A percentile compares a stretch with the other conserved stretches of the same genome.
Evolutionary conservation across 2,329 filamentous ascomycete species (phyloP).

Genomic region (Fusarium irregulare): DNA sequence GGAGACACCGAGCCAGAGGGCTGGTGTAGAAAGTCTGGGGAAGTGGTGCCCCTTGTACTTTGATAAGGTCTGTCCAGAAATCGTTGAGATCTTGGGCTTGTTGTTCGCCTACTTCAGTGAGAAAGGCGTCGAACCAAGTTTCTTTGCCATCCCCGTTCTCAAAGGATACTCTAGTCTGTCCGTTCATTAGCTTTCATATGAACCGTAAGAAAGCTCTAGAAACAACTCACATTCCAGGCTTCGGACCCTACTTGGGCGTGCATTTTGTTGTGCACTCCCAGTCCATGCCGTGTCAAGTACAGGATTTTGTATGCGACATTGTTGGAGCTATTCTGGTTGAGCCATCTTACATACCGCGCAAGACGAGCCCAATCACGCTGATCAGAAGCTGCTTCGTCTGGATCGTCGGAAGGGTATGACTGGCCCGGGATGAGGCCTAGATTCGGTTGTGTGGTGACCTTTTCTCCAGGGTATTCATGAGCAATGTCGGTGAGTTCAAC

Average conservation of each 20-base stretch:
- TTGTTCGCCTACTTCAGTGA: slow-evolving; percentile 63
- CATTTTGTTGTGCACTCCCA: slow-evolving; percentile 62
- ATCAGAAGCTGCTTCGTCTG: slow-evolving; percentile 13
- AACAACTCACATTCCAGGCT: slow-evolving; percentile 63
- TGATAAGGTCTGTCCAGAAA: slow-evolving; percentile 63
- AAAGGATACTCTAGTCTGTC: slow-evolving; percentile 51
- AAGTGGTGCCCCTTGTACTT: slow-evolving; percentile 60
- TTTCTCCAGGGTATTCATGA: slow-evolving; percentile 44
- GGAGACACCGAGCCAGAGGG: slow-evolving; percentile 68
- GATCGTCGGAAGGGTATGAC: slow-evolving; percentile 56
- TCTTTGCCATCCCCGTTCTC: slow-evolving; percentile 54
- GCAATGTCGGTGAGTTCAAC: slow-evolving; percentile 54
- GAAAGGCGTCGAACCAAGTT: slow-evolving; percentile 57
- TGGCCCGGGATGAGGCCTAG: slow-evolving; percentile 65
- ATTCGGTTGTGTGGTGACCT: slow-evolving; percentile 57
- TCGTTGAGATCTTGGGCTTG: slow-evolving; percentile 64
- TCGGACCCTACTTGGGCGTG: slow-evolving; percentile 67
- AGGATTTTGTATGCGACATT: slow-evolving; percentile 66
- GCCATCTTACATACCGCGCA: slow-evolving; percentile 56
- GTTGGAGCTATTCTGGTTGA: slow-evolving; percentile 57
- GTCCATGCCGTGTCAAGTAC: slow-evolving; percentile 66
- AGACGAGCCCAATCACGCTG: slow-evolving; percentile 66
- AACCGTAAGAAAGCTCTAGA: rapidly evolving
- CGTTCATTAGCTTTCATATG: neutral
- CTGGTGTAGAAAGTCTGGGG: slow-evolving; percentile 67